Percentiles rank a stretch among this genome's conserved stretches.
phyloP scores from a whole-genome alignment of 1,139 yeast species.

The Saccharomyces pastorianus region DNA sequence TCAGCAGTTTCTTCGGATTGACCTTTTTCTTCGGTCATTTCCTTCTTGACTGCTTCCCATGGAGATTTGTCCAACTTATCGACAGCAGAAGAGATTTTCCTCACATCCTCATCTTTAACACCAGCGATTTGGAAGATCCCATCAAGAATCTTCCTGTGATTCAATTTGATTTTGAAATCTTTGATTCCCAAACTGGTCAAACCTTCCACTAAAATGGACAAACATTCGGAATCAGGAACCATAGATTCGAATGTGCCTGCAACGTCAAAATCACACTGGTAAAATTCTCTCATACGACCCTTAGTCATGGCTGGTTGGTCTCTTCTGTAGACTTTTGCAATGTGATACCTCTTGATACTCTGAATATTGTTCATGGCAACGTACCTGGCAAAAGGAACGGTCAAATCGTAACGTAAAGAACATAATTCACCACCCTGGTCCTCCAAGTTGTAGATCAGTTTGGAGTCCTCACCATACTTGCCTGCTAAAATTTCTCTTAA shows the following conservation, averaged over 20 bases:
- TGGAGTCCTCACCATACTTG: slow-evolving; percentile 96
- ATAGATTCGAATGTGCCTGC: slow-evolving; percentile 87
- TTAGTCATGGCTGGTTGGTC: slow-evolving; percentile 99
- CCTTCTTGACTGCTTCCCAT: slow-evolving; percentile 88
- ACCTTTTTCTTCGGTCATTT: slow-evolving; percentile 83
- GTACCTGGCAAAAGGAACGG: slow-evolving; percentile 95
- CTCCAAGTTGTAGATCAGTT: slow-evolving; percentile 86
- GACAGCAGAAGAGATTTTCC: slow-evolving; percentile 89
- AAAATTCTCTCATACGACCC: slow-evolving; percentile 98
- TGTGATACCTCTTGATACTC: slow-evolving; percentile 85
- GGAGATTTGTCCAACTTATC: slow-evolving; percentile 93
- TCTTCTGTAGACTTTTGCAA: slow-evolving; percentile 95
- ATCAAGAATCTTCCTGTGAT: slow-evolving; percentile 90
- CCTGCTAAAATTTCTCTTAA: slow-evolving; percentile 91
- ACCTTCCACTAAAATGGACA: slow-evolving; percentile 77
- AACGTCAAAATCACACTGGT: slow-evolving; percentile 95
- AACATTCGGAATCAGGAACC: slow-evolving; percentile 93
- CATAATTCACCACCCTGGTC: slow-evolving; percentile 98
- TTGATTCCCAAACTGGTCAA: slow-evolving; percentile 71
- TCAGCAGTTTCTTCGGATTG: slow-evolving; percentile 91
- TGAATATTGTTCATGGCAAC: slow-evolving; percentile 92
- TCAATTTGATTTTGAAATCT: slow-evolving; percentile 84
- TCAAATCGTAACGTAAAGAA: slow-evolving; percentile 87
- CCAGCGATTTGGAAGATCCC: slow-evolving; percentile 95
- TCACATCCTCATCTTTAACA: slow-evolving; percentile 84